Conservation (phyloP, 1,284 basidiomycete species). For the Cerioporus squamosus region DNA sequence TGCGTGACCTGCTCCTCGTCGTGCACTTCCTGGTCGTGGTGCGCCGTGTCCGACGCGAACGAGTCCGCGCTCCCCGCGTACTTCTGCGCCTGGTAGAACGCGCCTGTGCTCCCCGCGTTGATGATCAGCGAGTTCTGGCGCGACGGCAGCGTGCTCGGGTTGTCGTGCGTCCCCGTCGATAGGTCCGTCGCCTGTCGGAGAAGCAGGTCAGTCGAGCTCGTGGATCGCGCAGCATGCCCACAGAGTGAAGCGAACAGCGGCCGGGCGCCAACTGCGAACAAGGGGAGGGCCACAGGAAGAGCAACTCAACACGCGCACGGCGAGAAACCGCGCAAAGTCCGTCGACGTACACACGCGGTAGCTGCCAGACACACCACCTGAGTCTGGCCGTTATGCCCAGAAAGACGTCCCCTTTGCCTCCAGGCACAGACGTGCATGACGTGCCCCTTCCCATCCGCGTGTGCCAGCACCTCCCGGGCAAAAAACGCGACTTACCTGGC, state of each 20-base stretch:
- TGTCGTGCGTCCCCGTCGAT: constrained; percentile 9
- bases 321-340: not conserved
- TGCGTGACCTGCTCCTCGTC: constrained; percentile 59
- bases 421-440: no score
- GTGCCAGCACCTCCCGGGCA: not conserved
- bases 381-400: no score
- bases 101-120: constrained; percentile 25
- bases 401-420: no score
- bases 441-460: not conserved
- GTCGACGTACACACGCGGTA: not conserved
- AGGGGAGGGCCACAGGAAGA: not conserved
- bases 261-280: not conserved
- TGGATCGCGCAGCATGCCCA: not conserved
- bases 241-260: no score
- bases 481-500: constrained; percentile 19
- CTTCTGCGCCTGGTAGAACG: constrained; percentile 53
- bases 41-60: constrained; percentile 42
- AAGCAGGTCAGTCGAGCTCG: not conserved
- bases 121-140: constrained; percentile 26
- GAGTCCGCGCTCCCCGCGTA: constrained; percentile 56
- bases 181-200: constrained; percentile 16
- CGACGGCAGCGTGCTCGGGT: constrained; percentile 20
- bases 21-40: constrained; percentile 38
- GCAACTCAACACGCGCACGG: no score
- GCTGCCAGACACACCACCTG: no score